phyloP scores from a whole-genome alignment of 2,329 filamentous ascomycete species.

The Alternaria triticina region DNA sequence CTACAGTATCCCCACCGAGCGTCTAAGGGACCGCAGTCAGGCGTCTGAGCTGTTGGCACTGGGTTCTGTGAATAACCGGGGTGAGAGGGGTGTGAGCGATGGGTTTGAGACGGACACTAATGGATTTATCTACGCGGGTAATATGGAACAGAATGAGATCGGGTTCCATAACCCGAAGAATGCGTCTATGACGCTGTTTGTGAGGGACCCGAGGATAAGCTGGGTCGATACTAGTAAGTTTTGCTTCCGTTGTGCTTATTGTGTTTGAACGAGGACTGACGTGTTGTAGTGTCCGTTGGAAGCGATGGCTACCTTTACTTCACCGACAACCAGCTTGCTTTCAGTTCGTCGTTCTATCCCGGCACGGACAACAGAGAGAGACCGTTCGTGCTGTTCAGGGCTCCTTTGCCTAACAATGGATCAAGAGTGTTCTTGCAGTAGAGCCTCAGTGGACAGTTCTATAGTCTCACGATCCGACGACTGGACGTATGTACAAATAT shows the following conservation, averaged over 20 bases:
- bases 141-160: constrained; percentile 54
- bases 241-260: neutral
- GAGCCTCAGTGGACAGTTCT: neutral
- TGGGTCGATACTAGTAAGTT: constrained; percentile 57
- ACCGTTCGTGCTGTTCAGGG: constrained; percentile 54
- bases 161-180: constrained; percentile 54
- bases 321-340: constrained; percentile 59
- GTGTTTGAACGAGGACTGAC: neutral
- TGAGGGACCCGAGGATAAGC: constrained; percentile 56
- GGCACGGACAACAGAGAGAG: constrained; percentile 52
- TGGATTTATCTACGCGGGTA: constrained; percentile 57
- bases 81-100: constrained; percentile 59
- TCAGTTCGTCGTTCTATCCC: constrained; percentile 46
- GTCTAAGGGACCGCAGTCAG: constrained; percentile 49
- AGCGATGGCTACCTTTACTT: constrained; percentile 61
- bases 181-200: constrained; percentile 52
- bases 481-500: neutral
- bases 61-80: constrained; percentile 51
- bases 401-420: constrained; percentile 50
- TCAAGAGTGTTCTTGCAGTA: constrained; percentile 47
- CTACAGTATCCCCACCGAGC: constrained; percentile 54
- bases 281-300: constrained; percentile 42
- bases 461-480: neutral
- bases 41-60: constrained; percentile 54
- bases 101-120: constrained; percentile 61